Evolutionary conservation across 495 filamentous ascomycete genomes (phyloP), one percentile per base, ranked within the genome.

Genomic region (Lepraria neglecta): DNA sequence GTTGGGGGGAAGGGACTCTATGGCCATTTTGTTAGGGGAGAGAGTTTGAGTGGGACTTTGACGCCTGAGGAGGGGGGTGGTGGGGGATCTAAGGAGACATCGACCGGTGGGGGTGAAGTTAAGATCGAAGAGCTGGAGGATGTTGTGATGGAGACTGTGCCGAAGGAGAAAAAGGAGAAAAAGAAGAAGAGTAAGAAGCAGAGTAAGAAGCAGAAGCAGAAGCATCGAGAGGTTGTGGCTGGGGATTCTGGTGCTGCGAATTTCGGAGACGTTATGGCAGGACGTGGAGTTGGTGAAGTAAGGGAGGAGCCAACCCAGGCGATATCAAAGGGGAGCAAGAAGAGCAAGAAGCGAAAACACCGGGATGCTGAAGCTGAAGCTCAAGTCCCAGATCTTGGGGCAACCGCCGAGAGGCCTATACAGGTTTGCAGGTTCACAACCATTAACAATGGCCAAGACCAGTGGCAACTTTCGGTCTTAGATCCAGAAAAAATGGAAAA

Each of bases 11-110:
- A 76, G 38, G 87, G 90, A 31, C 76, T 96, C 6, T 96, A 96
- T 72, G 82, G 85, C 17, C 84, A 80, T 60, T 96, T 96, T 70
- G 89, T 95, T 12, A 79, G 80, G 60, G 91, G 91, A 19, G 83
- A 88, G 59, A 73, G 79, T 43, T 72, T 95, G 58, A 74, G 75
- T n/a, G 91, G 91, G 12, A 91, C 88, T 5, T 68, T 87, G 28
- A 67, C 71, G 64, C 60, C 61, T 28, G 68, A 73, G 64, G 59
- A 62, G n/a, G 52, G 45, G 3, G 24, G 11, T 28, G 35, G 53
- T 1, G 11, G 12, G 42, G 57, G 59, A 44, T 42, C 27, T 4
- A 1, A 42, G 40, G 19, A 17, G 21, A 31, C 15, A 19, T 43
- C 15, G 42, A 21, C 5, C 14, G 33, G 33, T 12, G 28, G 11